A percentile compares a stretch with the other conserved stretches of the same genome.
Conservation (phyloP, 169 alveolate genomes). For the Plasmodium vivax region DNA sequence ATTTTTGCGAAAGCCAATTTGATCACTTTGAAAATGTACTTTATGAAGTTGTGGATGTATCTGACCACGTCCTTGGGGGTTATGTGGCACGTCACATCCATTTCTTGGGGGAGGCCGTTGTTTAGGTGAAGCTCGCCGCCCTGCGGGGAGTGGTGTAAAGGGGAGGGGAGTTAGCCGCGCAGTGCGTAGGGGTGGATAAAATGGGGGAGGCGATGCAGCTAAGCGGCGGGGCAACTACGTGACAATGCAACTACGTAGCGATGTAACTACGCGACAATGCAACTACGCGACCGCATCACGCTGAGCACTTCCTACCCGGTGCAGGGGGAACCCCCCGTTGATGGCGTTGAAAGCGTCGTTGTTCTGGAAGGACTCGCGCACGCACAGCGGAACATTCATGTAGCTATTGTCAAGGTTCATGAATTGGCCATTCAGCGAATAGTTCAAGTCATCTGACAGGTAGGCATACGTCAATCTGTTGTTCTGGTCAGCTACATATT, state of each 20-base stretch:
- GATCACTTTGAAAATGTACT: constrained; percentile 34
- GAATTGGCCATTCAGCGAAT: constrained; percentile 22
- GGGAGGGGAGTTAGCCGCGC: not conserved
- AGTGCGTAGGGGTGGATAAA: not conserved
- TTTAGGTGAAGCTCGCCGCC: constrained; percentile 3
- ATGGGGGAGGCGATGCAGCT: not conserved
- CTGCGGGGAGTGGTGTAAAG: not conserved
- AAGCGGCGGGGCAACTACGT: not conserved
- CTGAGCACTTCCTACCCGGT: constrained; percentile 10
- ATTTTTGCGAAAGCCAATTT: constrained; percentile 51
- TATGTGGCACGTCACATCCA: constrained; percentile 8
- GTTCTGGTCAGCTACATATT: constrained; percentile 4
- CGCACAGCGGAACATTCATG: constrained; percentile 35
- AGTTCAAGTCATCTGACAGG: constrained; percentile 30
- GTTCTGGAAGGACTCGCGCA: constrained; percentile 1
- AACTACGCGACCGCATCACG: not conserved
- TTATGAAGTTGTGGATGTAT: constrained; percentile 6
- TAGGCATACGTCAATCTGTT: constrained; percentile 17
- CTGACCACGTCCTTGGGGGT: not conserved
- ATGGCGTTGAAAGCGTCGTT: not conserved
- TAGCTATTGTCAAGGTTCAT: constrained; percentile 3
- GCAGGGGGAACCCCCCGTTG: constrained; percentile 9
- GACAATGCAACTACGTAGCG: not conserved
- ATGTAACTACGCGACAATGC: not conserved
- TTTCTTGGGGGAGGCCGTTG: not conserved